A percentile compares a stretch with the other conserved stretches of the same genome.
Conservation (phyloP, 371 early-diverging fungal species). For the Rhizopus stolonifer region DNA sequence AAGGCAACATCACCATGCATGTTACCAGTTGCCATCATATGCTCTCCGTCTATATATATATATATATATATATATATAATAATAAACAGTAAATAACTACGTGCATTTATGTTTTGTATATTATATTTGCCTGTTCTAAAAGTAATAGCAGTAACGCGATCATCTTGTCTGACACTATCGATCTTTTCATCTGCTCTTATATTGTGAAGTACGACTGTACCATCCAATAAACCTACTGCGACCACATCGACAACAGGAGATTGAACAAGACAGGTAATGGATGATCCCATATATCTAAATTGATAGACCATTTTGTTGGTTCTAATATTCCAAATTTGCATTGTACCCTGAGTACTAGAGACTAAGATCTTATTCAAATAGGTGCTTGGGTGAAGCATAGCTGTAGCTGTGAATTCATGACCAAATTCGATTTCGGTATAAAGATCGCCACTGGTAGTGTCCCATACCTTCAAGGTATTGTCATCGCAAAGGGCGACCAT, state of each 20-base stretch:
- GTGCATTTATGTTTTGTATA: not conserved
- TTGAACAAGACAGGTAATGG: constrained; percentile 80
- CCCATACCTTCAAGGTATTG: constrained; percentile 79
- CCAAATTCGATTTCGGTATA: constrained; percentile 80
- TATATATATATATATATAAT: not conserved
- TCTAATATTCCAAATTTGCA: constrained; percentile 93
- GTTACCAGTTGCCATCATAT: constrained; percentile 87
- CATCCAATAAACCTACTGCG: constrained; percentile 88
- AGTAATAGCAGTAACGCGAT: constrained; percentile 81
- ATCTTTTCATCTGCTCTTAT: constrained; percentile 74
- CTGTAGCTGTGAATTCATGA: constrained; percentile 68
- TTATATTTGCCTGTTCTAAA: constrained; percentile 75
- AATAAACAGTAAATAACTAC: no score
- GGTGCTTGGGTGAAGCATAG: constrained; percentile 90
- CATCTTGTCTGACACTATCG: constrained; percentile 79
- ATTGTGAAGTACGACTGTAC: constrained; percentile 82
- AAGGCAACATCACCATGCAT: constrained; percentile 86
- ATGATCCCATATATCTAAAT: constrained; percentile 71
- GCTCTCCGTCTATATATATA: constrained; percentile 61
- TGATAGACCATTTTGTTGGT: constrained; percentile 79
- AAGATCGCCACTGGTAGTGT: constrained; percentile 66
- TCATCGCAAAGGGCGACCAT: constrained; percentile 80
- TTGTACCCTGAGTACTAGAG: constrained; percentile 79
- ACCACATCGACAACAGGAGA: constrained; percentile 92
- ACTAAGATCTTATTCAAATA: constrained; percentile 95